Evolutionary conservation across 768 basidiomycete species (phyloP), one percentile per base, ranked within the genome.

Genomic region (Sporobolomyces phaffii): DNA sequence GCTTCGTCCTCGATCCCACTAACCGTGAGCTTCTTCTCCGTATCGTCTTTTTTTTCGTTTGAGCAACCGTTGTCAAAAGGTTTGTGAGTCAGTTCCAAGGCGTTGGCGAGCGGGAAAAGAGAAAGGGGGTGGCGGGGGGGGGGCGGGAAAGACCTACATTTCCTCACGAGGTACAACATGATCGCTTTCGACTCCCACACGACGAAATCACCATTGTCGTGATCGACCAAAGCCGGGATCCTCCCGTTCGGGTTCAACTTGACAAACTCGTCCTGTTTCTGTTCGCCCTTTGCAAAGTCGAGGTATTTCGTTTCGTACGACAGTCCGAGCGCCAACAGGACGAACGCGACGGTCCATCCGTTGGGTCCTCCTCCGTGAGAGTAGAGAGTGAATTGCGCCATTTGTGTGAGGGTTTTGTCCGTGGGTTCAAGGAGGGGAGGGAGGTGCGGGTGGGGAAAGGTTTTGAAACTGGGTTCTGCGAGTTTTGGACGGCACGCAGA

Each of bases 181-280:
- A 64, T 64, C 4, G 73, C 73, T 36, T 69, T 68, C 24, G 51
- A 51, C 60, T 73, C 70, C 66, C 66, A 73, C 28, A 74, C 49
- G 22, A 34, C 48, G 26, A 73, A 65, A 53, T 74, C 64, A 22
- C 45, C 44, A 48, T 68, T 73, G 33, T 52, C 24, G 60, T 73
- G 68, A 49, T 74, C 74, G 36, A 74, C 70, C 49, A 75, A 54
- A 18, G 68, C 51, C 1, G 72, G 70, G 26, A 73, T 70, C 5
- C 73, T 57, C 1, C 70, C 68, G 58, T 73, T 69, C 10, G 68
- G 68, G 64, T 62, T 64, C 17, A 61, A 14, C 59, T 45, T 50
- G 22, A 48, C 11, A 49, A 60, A 72, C 36, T 31, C 58, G 5
- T 44, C 57, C 1, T 10, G 9, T 58, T 73, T 73, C 24, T 73